phyloP scores from a whole-genome alignment of 345 rosid genomes.

The Rhodamnia argentea region DNA sequence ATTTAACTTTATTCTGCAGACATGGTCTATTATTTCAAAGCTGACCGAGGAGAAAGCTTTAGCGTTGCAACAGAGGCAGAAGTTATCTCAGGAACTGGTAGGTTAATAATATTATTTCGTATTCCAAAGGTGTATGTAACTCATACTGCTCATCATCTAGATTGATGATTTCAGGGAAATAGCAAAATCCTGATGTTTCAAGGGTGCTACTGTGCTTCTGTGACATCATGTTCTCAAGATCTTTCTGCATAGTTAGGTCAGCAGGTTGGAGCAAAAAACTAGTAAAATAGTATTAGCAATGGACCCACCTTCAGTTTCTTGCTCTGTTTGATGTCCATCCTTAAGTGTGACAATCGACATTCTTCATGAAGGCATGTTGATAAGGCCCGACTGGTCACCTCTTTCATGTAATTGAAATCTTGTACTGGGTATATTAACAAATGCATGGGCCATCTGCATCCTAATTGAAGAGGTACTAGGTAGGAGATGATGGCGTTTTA shows the following conservation, averaged over 20 bases:
- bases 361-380: background rate
- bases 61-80: slow-evolving; percentile 51
- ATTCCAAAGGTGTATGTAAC: background rate
- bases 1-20: slow-evolving; percentile 23
- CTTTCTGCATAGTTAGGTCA: background rate
- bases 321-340: background rate
- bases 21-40: slow-evolving; percentile 62
- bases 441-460: background rate
- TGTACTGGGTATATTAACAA: background rate
- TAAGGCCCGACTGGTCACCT: background rate
- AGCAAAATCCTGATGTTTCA: background rate
- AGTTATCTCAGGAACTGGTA: slow-evolving; percentile 72
- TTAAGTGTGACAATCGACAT: background rate
- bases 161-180: background rate
- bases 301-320: background rate
- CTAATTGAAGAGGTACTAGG: background rate
- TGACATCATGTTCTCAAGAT: background rate
- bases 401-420: background rate
- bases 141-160: background rate
- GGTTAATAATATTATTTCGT: background rate
- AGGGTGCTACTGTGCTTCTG: background rate
- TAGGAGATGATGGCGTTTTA: background rate
- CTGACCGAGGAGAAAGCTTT: slow-evolving; percentile 67
- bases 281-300: background rate
- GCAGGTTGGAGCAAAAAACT: background rate